Conservation (phyloP, 345 rosid species). For the Hibiscus mutabilis region DNA sequence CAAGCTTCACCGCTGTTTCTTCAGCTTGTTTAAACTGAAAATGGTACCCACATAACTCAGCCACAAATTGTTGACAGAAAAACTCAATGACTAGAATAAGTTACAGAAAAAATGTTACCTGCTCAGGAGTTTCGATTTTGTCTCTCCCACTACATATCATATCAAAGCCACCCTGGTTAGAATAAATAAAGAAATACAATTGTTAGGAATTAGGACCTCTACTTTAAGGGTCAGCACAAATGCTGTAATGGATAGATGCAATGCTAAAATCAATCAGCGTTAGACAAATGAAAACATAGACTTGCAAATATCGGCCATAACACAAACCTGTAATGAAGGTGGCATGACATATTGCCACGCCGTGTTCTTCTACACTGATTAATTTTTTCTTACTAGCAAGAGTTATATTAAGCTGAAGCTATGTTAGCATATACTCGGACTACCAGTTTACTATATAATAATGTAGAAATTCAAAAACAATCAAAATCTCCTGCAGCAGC, state of each 20-base stretch:
- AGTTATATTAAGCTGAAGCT: background rate
- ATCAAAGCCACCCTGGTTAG: slow-evolving; percentile 90
- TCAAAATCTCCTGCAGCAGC: background rate
- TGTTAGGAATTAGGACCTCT: background rate
- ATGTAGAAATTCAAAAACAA: background rate
- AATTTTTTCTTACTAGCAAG: background rate
- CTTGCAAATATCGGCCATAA: background rate
- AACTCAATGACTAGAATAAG: background rate
- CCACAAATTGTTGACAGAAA: background rate
- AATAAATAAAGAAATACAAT: slow-evolving; percentile 1
- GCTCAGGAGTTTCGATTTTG: slow-evolving; percentile 98
- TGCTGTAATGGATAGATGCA: background rate
- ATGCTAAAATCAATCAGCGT: background rate
- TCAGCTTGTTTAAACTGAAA: slow-evolving; percentile 96
- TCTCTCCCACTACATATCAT: slow-evolving; percentile 99
- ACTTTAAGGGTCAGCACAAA: background rate
- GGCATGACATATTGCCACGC: background rate
- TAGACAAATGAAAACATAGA: background rate
- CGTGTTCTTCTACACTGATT: background rate
- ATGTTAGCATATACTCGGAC: background rate
- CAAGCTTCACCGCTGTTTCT: slow-evolving; percentile 83
- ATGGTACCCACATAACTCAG: slow-evolving; percentile 3
- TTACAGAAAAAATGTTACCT: slow-evolving; percentile 36
- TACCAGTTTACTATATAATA: background rate
- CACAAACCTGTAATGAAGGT: background rate